Conservation (phyloP, 192 early-diverging fungal species). For the Diversispora epigaea region DNA sequence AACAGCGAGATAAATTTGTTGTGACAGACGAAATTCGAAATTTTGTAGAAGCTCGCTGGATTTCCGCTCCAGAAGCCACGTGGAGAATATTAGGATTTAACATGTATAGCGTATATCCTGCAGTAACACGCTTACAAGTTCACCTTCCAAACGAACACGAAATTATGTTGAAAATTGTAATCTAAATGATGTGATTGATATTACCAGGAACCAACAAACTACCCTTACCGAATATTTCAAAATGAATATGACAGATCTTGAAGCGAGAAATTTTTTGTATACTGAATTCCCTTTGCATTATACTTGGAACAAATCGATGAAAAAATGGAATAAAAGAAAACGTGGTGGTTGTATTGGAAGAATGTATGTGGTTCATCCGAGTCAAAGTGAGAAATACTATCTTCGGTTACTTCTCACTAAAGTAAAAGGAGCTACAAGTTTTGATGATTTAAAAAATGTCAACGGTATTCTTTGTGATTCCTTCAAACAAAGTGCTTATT, state of each 20-base stretch:
- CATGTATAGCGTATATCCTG: slow-evolving; percentile 21
- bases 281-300: slow-evolving; percentile 13
- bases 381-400: slow-evolving; percentile 33
- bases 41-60: slow-evolving; percentile 27
- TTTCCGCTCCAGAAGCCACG: slow-evolving; percentile 33
- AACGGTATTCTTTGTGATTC: too few relatives aligned
- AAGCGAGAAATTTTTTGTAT: not conserved
- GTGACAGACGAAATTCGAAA: not conserved
- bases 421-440: slow-evolving; percentile 27
- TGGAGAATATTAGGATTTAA: slow-evolving; percentile 35
- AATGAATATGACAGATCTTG: slow-evolving; percentile 2
- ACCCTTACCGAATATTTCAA: slow-evolving; percentile 32
- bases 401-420: slow-evolving; percentile 28
- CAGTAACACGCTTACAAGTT: not conserved
- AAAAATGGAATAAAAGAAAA: not conserved
- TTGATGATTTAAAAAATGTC: not conserved
- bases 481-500: too few relatives aligned
- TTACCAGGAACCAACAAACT: not conserved
- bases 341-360: not conserved
- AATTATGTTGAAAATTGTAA: not conserved
- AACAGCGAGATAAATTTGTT: not conserved
- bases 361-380: not conserved
- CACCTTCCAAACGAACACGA: not conserved
- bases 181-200: not conserved
- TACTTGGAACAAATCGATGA: not conserved